Evolutionary conservation across 345 rosid genomes (phyloP).

Genomic region (Raphanus raphanistrum): DNA sequence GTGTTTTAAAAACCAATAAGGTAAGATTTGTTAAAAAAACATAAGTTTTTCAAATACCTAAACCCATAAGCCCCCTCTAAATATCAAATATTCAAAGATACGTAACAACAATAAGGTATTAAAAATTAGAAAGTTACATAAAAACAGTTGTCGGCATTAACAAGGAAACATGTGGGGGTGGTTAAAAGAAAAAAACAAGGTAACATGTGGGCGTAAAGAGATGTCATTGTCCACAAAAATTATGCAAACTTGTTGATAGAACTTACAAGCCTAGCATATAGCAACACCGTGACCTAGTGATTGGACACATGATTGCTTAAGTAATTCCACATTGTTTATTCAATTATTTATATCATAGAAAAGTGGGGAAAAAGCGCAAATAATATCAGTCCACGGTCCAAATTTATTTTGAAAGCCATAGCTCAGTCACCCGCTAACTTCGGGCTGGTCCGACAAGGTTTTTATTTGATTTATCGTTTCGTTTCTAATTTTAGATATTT

Average conservation of each 20-base stretch:
- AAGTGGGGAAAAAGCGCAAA: constrained; percentile 2
- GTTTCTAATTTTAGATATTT: constrained; percentile 1
- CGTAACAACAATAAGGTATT: neutral
- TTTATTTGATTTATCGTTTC: constrained; percentile 14
- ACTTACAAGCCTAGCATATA: neutral
- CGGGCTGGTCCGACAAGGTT: constrained; percentile 33
- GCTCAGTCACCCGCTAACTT: constrained; percentile 20
- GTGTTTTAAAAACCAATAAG: too few relatives aligned
- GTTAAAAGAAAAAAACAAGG: neutral
- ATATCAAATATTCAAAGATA: neutral
- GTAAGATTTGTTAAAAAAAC: too few relatives aligned
- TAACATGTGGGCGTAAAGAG: constrained; percentile 6
- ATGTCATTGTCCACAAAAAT: constrained; percentile 12
- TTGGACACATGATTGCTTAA: constrained; percentile 19
- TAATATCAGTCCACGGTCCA: constrained; percentile 17
- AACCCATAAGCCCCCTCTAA: too few relatives aligned
- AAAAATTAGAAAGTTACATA: neutral
- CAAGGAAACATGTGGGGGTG: constrained; percentile 10
- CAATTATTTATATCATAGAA: neutral
- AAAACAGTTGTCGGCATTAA: constrained; percentile 11
- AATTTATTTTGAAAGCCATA: constrained; percentile 30
- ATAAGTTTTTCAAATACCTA: too few relatives aligned
- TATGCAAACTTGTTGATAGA: constrained; percentile 6
- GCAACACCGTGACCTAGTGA: constrained; percentile 30
- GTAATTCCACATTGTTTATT: constrained; percentile 7